Evolutionary conservation across 1,139 yeast species (phyloP).

Genomic region (Debaryomyces psychrophilus): DNA sequence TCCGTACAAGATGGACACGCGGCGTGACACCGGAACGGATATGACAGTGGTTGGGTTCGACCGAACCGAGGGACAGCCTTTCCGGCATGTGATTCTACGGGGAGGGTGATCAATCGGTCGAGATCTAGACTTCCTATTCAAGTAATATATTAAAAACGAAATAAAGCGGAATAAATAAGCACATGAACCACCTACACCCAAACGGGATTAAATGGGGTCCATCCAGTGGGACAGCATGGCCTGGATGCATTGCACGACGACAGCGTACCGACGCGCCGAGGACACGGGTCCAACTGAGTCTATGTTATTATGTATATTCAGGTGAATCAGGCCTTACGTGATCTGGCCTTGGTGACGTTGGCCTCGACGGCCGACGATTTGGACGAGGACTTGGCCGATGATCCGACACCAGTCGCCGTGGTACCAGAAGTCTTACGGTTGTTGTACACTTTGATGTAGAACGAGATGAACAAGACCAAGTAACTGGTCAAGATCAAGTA

Average conservation of each 20-base stretch:
- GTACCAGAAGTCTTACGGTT: slow-evolving; percentile 30
- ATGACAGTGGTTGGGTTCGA: background rate
- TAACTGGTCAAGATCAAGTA: slow-evolving; percentile 88
- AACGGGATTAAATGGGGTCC: background rate
- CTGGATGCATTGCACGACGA: background rate
- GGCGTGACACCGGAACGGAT: background rate
- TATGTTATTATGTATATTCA: background rate
- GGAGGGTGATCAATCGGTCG: background rate
- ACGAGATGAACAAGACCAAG: slow-evolving; percentile 86
- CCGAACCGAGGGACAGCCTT: background rate
- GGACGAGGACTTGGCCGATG: slow-evolving; percentile 13
- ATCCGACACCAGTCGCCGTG: slow-evolving; percentile 13
- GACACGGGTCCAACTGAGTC: background rate
- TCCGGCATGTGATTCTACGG: background rate
- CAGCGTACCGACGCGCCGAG: background rate
- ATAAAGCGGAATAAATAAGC: slow-evolving; percentile 3
- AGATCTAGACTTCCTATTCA: slow-evolving; percentile 1
- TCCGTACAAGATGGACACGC: background rate
- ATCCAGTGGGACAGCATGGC: background rate
- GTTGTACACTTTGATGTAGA: slow-evolving; percentile 86
- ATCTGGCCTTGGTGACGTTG: slow-evolving; percentile 24
- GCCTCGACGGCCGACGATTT: slow-evolving; percentile 11
- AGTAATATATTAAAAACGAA: slow-evolving; percentile 5
- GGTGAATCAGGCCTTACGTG: slow-evolving; percentile 15
- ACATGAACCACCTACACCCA: background rate